These are phyloP conservation scores for Cytidiella melzeri DNA, from an alignment of 768 basidiomycete species.

Conservation along the genomic window DNA sequence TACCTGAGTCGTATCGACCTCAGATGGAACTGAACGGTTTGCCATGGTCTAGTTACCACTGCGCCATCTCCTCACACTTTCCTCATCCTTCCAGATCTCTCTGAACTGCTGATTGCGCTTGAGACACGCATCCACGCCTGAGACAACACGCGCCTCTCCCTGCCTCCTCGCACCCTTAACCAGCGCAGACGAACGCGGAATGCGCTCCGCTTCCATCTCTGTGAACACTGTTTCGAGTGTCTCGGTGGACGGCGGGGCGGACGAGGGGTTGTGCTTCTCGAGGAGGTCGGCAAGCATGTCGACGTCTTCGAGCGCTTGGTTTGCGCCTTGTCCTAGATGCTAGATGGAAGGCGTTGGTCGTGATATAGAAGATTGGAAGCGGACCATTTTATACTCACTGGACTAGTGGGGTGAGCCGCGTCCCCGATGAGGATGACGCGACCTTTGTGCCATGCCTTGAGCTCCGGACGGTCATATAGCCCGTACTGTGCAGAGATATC, in stretches of 20 bases:
- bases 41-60: no score
- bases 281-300: conserved; percentile 31
- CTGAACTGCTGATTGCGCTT: conserved; percentile 24
- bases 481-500: conserved; percentile 26
- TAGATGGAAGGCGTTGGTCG: conserved; percentile 9
- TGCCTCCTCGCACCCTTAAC: conserved; percentile 30
- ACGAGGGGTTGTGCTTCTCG: conserved; percentile 24
- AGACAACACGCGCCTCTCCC: conserved; percentile 31
- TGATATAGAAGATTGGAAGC: not conserved
- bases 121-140: conserved; percentile 27
- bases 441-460: conserved; percentile 35
- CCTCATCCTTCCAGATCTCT: conserved; percentile 11
- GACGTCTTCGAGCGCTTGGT: conserved; percentile 39
- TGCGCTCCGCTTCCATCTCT: conserved; percentile 30
- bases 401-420: conserved; percentile 41
- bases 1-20: no score
- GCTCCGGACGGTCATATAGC: conserved; percentile 37
- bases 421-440: conserved; percentile 39
- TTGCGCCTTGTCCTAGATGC: conserved; percentile 43
- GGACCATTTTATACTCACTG: conserved; percentile 24
- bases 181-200: conserved; percentile 30
- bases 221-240: conserved; percentile 27
- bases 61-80: no score
- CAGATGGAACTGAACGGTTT: no score
- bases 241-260: conserved; percentile 22